Conservation (phyloP, 176 grass and related monocot genomes). For the Musa schizocarpa region DNA sequence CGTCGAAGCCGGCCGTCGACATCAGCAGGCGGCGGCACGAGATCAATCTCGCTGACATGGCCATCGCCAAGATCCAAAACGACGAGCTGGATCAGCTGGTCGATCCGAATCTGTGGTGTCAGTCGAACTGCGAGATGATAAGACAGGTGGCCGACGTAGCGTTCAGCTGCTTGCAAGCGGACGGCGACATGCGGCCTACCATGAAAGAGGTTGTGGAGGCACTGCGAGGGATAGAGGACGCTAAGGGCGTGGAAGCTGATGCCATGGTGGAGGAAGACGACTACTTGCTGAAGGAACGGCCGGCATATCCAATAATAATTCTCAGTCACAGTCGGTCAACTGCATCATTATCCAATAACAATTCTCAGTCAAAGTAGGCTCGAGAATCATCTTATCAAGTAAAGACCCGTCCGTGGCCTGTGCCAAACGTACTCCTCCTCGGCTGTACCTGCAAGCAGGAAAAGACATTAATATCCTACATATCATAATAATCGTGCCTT, state of each 20-base stretch:
- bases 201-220: background rate
- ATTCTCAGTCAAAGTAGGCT: too few relatives aligned
- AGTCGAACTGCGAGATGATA: background rate
- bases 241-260: background rate
- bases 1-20: slow-evolving; percentile 5
- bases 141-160: background rate
- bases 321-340: background rate
- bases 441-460: too few relatives aligned
- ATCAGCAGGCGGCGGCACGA: background rate
- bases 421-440: too few relatives aligned
- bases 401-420: too few relatives aligned
- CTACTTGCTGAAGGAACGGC: background rate
- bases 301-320: background rate
- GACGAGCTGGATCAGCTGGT: background rate
- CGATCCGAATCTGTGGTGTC: background rate
- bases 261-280: background rate
- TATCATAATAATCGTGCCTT: too few relatives aligned
- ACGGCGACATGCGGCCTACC: background rate
- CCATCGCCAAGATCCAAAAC: background rate
- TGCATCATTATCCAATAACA: background rate
- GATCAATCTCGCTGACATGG: background rate
- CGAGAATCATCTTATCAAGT: too few relatives aligned
- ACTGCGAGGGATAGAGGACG: background rate
- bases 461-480: too few relatives aligned
- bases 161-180: background rate